Evolutionary conservation across 768 basidiomycete species (phyloP), one percentile per base, ranked within the genome.

Genomic region (Russula emetica): DNA sequence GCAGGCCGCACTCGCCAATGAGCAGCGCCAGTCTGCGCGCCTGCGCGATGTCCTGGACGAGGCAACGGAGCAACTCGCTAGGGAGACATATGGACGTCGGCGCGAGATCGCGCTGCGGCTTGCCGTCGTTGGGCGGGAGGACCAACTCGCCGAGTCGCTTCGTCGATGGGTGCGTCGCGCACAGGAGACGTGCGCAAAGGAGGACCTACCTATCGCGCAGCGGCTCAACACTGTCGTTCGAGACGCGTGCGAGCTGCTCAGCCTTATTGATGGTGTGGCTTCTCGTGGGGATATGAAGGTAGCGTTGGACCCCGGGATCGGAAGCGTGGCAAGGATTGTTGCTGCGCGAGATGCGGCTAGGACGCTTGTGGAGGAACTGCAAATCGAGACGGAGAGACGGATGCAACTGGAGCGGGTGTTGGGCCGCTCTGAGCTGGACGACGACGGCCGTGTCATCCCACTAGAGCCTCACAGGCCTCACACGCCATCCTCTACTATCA

Each of bases 1-100:
- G 8, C 77, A 83, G 36, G 72, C 75, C 0, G 74, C 77, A 14
- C 75, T 88, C 0, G 73, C 75, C 0, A 72, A 75, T 5, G 79
- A 84, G 42, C 77, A 79, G 64, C 59, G 71, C 0, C 79, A 79
- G 13, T 74, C 77, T 0, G 77, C 79, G 24, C 79, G 78, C 8
- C 74, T 92, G n/a, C 82, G 86, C 6, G 71, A 71, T 32, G 82
- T 82, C 1, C 74, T 93, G 20, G 89, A 91, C 63, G 85, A 89
- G 50, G 75, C 91, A 0, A 85, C 86, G 0, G 83, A 85, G 42
- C 87, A 91, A 58, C 77, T 90, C 34, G 79, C 85, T 40, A 83
- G 85, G 32, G 91, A 92, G 71, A 78, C 81, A 0, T 88, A 83
- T 63, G 90, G 89, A 3, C 81, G 91, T 20, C 76, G 91, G 26